Evolutionary conservation across 371 early-diverging fungal genomes (phyloP).

Genomic region (Smittium culicis): DNA sequence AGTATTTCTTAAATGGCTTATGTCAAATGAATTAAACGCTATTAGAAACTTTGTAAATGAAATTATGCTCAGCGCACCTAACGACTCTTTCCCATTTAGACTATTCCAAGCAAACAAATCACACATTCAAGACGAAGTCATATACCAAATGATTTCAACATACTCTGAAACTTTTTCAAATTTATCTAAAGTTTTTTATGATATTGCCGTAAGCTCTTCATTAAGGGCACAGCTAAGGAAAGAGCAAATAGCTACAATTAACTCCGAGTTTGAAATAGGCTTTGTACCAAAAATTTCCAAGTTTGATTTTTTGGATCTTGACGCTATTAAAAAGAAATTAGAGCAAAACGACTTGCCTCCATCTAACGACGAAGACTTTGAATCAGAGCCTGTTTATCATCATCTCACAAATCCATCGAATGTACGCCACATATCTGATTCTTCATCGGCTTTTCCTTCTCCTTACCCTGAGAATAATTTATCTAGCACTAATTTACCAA

Average conservation of each 20-base stretch:
- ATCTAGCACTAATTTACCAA: background rate
- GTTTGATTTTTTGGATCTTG: background rate
- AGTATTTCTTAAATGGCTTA: conserved; percentile 2
- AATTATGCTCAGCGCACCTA: background rate
- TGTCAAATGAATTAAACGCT: background rate
- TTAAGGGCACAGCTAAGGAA: background rate
- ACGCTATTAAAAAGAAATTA: background rate
- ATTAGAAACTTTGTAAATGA: background rate
- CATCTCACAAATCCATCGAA: background rate
- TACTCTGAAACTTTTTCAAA: background rate
- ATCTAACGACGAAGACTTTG: background rate
- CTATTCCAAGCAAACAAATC: background rate
- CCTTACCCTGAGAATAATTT: background rate
- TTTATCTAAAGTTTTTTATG: conserved; percentile 2
- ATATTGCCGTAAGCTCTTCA: background rate
- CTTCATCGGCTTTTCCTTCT: too few species aligned
- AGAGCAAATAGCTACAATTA: background rate
- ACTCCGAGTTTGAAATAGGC: background rate
- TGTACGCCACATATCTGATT: background rate
- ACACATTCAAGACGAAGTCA: conserved; percentile 6
- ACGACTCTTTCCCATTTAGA: background rate
- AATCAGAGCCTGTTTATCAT: background rate
- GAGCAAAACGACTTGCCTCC: background rate
- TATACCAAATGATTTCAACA: conserved; percentile 5
- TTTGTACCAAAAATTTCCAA: background rate